Evolutionary conservation across 1,284 basidiomycete species (phyloP), one percentile per base, ranked within the genome.

Genomic region (Inonotus obliquus): DNA sequence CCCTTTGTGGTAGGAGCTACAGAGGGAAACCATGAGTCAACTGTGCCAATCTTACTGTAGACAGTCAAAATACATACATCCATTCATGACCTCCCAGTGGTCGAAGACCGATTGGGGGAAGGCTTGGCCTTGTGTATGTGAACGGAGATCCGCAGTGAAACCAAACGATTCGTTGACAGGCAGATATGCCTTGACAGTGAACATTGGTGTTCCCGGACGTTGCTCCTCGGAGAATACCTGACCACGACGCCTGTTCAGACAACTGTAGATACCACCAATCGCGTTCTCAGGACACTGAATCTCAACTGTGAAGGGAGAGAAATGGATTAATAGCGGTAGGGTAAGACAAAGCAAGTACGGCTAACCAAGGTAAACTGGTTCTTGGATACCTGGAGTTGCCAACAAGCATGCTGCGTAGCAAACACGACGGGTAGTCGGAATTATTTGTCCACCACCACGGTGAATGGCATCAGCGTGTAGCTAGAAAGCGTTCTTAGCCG

Each of bases 381-480:
- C 97, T 77, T 98, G 96, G 66, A 99, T 83, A 79, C 85, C 84
- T 56, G 97, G 97, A 52, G 84, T 84, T 66, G 96, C 93, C 69
- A 99, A 89, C 70, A 99, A 76, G 75, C 93, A 91, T 58, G 96
- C 94, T 69, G 97, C 97, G 79, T 98, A 98, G 74, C 90, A 91
- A 70, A 92, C 97, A 77, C 97, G 95, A 79, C 97, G 92, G 76
- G 89, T 91, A 32, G 92, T 94, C 62, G 96, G 96, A 77, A 98
- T 97, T 73, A 98, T 85, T 79, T 99, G 96, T 76, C 96, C 96
- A 83, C 96, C 96, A 79, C 97, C 97, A 83, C 97, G 94, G 80
- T 99, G 97, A 74, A 99, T 99, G 68, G 97, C 96, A 83, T 99
- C 97, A 73, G 96, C 85, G 79, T 98, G 96, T 63, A 99, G 84